phyloP scores from a whole-genome alignment of 805 yeast species.

The Saturnispora dispora region DNA sequence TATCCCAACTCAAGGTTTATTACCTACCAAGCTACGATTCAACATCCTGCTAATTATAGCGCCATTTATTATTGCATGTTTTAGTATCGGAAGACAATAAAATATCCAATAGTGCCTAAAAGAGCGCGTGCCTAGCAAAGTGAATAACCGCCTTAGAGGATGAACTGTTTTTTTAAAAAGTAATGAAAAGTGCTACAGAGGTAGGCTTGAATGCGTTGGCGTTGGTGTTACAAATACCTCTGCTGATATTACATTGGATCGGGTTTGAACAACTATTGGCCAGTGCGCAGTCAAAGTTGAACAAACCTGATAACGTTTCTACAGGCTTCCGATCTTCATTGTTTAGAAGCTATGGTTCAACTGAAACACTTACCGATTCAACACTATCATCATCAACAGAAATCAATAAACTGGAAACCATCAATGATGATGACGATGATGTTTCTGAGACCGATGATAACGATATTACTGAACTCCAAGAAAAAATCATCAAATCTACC shows the following conservation, averaged over 20 bases:
- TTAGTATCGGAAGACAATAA: not conserved
- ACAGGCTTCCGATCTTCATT: conserved; percentile 1
- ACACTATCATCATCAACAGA: not conserved
- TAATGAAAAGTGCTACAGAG: conserved; percentile 12
- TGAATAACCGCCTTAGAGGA: not conserved
- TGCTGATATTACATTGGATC: conserved; percentile 16
- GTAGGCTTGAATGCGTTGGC: conserved; percentile 14
- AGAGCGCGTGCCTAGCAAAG: not conserved
- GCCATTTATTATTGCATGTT: not conserved
- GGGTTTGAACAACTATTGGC: conserved; percentile 17
- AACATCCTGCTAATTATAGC: not conserved
- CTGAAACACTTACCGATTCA: not conserved
- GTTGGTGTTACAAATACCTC: conserved; percentile 16
- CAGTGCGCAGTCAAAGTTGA: conserved; percentile 12
- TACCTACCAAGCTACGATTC: too few relatives aligned
- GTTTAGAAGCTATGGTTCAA: not conserved
- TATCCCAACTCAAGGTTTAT: too few relatives aligned
- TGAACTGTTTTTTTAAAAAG: not conserved
- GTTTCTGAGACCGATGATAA: not conserved
- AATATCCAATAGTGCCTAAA: not conserved
- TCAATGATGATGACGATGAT: not conserved
- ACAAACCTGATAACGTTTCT: conserved; percentile 18
- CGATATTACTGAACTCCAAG: conserved; percentile 5
- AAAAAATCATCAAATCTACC: conserved; percentile 18
- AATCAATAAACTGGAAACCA: not conserved